Evolutionary conservation across 2,329 filamentous ascomycete genomes (phyloP), one percentile per base, ranked within the genome.

Genomic region (Sporothrix variecibatus): DNA sequence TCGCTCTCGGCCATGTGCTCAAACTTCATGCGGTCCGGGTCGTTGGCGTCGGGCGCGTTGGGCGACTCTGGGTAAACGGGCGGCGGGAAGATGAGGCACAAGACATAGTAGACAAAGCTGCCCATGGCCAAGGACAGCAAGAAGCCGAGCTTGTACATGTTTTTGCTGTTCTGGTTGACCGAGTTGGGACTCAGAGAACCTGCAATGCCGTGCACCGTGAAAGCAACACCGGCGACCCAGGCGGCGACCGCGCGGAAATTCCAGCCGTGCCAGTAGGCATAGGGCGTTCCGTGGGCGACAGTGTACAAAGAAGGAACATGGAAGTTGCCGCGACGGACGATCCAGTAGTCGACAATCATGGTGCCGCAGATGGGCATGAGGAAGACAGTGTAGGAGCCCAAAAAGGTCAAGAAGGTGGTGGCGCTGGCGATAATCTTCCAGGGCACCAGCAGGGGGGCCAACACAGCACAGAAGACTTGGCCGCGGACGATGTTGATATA

Each of bases 401-500:
- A 77, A 75, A 85, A 85, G 5, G 82, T 85, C 1, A 85, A 76
- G 75, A 86, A 84, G 12, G 79, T 80, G 15, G 78, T 75, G 0
- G 84, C 84, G 1, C 79, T 82, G 60, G 60, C 60, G 7, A 65
- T 65, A 7, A 65, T 65, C 34, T 65, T 65, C 60, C 60, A 65
- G 7, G 34, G 80, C 15, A 83, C 80, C 6, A 84, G 78, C 0
- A 80, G 77, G 7, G 80, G 78, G 7, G 80, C 80, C 9, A 85
- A 76, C 1, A 85, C 67, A 15, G 80, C 80, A 72, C 83, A 84
- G 11, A 85, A 76, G 5, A 85, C 76, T 75, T 84, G 82, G 20
- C 84, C 84, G 26, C 84, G 79, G 7, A 80, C 78, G 73, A 86
- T 85, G 15, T 80, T 85, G 71, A 86, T 79, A 75, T 82, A 85